Base-by-base conservation (phyloP, 345 rosid species). In the Bruguiera sexangula region DNA sequence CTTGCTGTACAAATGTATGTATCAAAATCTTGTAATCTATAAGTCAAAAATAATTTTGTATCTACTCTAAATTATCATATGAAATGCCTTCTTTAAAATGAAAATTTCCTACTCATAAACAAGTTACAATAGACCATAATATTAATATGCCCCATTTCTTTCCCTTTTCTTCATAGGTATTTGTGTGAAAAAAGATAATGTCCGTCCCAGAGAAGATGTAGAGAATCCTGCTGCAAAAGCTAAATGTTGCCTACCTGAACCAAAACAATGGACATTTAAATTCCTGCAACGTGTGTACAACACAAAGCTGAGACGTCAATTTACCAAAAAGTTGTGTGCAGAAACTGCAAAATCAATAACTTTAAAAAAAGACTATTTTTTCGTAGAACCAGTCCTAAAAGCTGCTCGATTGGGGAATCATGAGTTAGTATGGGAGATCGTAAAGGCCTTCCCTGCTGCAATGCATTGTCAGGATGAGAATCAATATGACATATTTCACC, bases 391-490 rank as follows among this genome's bases (percentile, higher is more conserved):
- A 54, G 8, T 54, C 5, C 0, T 21, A 11, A 5, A 13, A 21
- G 58, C 27, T 8, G 27, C 27, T n/a, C 22, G 4, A 54, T 0
- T 54, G 13, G 58, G 58, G 26, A 21, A 21, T 54, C 15, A 24
- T 24, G 58, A 54, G 58, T 20, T 54, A 0, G 27, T 54, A 1
- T 54, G 9, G 26, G 58, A 54, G 58, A 54, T 54, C 5, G 13
- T 54, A 5, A 2, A 54, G 27, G 5, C 13, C 26, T 21, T 2
- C 21, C 58, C 58, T 21, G 5, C 21, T 6, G 27, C 58, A 10
- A 8, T 54, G 6, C 21, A 27, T 13, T 4, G 1, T 11, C 0
- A 0, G 13, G 13, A 0, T 2, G 8, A 1, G 0, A 10, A 21
- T 21, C 3, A 0, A 54, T 13, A 15, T 0, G 0, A 1, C 13